These are phyloP conservation scores for Sarcodon sp. DNA, from an alignment of 768 basidiomycete species.

Conservation along the genomic window DNA sequence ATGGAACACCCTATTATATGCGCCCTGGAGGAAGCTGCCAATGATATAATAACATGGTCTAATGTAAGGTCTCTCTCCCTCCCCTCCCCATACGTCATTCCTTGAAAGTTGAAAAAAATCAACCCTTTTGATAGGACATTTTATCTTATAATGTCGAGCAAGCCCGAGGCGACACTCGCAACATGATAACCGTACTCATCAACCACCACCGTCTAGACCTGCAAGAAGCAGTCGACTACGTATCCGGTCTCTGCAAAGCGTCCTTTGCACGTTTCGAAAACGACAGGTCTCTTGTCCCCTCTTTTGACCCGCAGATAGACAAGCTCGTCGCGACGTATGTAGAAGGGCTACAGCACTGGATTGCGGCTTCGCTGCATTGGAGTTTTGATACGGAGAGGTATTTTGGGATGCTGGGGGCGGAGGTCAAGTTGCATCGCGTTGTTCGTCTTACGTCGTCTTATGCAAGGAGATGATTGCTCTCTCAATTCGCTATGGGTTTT, in stretches of 20 bases:
- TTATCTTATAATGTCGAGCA: constrained; percentile 72
- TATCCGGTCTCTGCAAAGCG: constrained; percentile 46
- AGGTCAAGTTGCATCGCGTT: constrained; percentile 39
- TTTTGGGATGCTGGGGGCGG: constrained; percentile 43
- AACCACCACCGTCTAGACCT: constrained; percentile 39
- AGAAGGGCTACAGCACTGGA: constrained; percentile 56
- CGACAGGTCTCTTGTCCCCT: constrained; percentile 32
- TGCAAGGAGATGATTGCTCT: no score
- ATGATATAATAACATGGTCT: constrained; percentile 36
- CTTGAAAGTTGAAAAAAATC: not conserved
- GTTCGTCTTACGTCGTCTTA: constrained; percentile 24
- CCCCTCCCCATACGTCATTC: not conserved
- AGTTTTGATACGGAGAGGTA: constrained; percentile 59
- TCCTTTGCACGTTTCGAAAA: constrained; percentile 39
- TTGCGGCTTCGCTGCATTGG: constrained; percentile 63
- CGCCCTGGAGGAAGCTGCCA: constrained; percentile 31
- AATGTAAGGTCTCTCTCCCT: constrained; percentile 13
- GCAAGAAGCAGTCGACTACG: constrained; percentile 50
- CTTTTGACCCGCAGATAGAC: constrained; percentile 52
- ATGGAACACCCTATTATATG: constrained; percentile 35
- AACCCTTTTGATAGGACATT: constrained; percentile 38
- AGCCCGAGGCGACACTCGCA: constrained; percentile 50
- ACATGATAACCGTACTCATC: constrained; percentile 66
- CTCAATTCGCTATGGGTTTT: no score
- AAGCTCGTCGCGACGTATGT: constrained; percentile 44